phyloP scores from a whole-genome alignment of 139 green algal genomes.

The Nannochloris sp. region DNA sequence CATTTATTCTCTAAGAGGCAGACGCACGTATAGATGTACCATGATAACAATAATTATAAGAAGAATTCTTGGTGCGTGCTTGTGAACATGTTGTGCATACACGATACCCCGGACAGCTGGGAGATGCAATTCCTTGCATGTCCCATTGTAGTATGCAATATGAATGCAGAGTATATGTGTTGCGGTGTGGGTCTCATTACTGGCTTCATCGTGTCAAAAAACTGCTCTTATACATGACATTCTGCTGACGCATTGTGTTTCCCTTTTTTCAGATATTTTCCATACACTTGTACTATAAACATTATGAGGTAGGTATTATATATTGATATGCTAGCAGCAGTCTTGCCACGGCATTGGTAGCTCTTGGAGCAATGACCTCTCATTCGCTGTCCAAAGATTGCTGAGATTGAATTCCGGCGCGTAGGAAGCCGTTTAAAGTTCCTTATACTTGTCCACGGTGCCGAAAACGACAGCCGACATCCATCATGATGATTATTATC shows the following conservation, averaged over 20 bases:
- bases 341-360: conserved; percentile 39
- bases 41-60: too few relatives aligned
- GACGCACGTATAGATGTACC: too few relatives aligned
- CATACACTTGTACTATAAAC: too few relatives aligned
- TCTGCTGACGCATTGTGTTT: too few relatives aligned
- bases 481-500: too few relatives aligned
- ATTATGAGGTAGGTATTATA: not conserved
- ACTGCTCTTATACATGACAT: conserved; percentile 14
- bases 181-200: conserved; percentile 11
- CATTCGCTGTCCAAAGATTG: conserved; percentile 30
- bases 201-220: conserved; percentile 28
- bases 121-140: conserved; percentile 26
- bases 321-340: conserved; percentile 10
- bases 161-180: conserved; percentile 21
- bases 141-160: conserved; percentile 36
- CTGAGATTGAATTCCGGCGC: conserved; percentile 21
- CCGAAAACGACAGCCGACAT: conserved; percentile 24
- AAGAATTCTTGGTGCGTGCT: not conserved
- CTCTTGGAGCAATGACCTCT: conserved; percentile 24
- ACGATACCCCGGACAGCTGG: conserved; percentile 35
- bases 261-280: too few relatives aligned
- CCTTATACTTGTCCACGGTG: conserved; percentile 15
- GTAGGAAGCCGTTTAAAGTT: conserved; percentile 31
- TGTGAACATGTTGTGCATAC: conserved; percentile 6
- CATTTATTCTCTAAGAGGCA: too few relatives aligned